phyloP scores from a whole-genome alignment of 1,139 yeast genomes.

The Torulaspora pretoriensis region DNA sequence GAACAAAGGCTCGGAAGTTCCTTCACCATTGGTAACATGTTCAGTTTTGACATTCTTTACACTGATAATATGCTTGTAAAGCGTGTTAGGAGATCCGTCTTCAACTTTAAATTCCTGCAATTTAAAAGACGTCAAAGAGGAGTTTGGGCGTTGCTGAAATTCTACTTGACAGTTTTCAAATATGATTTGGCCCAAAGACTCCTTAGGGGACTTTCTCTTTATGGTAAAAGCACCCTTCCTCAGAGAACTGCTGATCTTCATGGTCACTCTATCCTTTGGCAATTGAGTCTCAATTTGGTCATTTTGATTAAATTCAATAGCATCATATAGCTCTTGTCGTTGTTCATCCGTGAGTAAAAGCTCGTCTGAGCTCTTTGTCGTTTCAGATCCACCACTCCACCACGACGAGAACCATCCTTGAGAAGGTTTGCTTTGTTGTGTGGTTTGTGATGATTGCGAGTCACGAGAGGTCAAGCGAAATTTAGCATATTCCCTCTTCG shows the following conservation, averaged over 20 bases:
- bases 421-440: slow-evolving; percentile 15
- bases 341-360: slow-evolving; percentile 59
- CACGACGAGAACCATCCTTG: slow-evolving; percentile 59
- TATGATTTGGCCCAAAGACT: slow-evolving; percentile 66
- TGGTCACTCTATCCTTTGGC: slow-evolving; percentile 67
- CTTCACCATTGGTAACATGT: slow-evolving; percentile 23
- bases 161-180: slow-evolving; percentile 81
- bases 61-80: slow-evolving; percentile 84
- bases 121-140: slow-evolving; percentile 66
- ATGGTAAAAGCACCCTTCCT: slow-evolving; percentile 75
- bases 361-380: slow-evolving; percentile 33
- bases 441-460: slow-evolving; percentile 15
- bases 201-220: slow-evolving; percentile 38
- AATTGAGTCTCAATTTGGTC: slow-evolving; percentile 52
- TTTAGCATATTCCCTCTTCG: slow-evolving; percentile 61
- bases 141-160: slow-evolving; percentile 73
- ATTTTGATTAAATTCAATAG: slow-evolving; percentile 85
- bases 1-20: slow-evolving; percentile 57
- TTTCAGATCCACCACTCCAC: slow-evolving; percentile 44
- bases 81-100: slow-evolving; percentile 72
- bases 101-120: slow-evolving; percentile 79
- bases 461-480: slow-evolving; percentile 41
- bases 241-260: slow-evolving; percentile 65
- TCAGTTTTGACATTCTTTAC: slow-evolving; percentile 51
- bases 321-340: slow-evolving; percentile 80